phyloP scores from a whole-genome alignment of 805 yeast genomes.

The Millerozyma miso region DNA sequence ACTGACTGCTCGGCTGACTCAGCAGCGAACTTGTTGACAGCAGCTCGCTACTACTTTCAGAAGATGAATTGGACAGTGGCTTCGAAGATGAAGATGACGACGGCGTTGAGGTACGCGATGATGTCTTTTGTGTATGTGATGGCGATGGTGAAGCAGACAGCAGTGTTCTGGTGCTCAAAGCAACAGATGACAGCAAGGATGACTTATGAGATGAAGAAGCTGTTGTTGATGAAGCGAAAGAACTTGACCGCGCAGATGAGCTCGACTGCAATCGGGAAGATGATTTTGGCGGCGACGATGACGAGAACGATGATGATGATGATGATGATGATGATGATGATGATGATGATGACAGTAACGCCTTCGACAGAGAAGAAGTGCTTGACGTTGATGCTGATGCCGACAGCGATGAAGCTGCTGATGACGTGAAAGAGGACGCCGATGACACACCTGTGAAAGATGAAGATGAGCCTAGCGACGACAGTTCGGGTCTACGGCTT shows the following conservation, averaged over 20 bases:
- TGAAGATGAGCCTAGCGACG: background rate
- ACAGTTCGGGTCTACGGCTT: background rate
- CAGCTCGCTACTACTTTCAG: slow-evolving; percentile 1
- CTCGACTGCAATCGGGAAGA: background rate
- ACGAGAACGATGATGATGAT: background rate
- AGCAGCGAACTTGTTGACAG: slow-evolving; percentile 1
- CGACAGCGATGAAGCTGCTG: background rate
- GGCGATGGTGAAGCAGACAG: slow-evolving; percentile 5
- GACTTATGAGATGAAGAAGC: slow-evolving; percentile 2
- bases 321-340: background rate
- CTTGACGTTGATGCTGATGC: background rate
- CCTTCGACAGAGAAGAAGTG: background rate
- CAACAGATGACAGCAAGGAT: slow-evolving; percentile 2
- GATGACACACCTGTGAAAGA: background rate
- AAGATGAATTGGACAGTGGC: slow-evolving; percentile 4
- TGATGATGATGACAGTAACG: background rate
- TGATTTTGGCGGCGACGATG: slow-evolving; percentile 3
- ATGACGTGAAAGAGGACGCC: background rate
- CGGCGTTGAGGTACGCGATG: slow-evolving; percentile 1
- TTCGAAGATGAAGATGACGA: slow-evolving; percentile 4
- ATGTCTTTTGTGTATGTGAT: slow-evolving; percentile 1
- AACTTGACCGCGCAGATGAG: background rate
- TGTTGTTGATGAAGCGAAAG: slow-evolving; percentile 1
- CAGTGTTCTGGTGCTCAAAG: slow-evolving; percentile 4
- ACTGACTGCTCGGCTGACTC: too few species aligned